Evolutionary conservation across 73 alveolate genomes (phyloP).

Genomic region (Paramecium octaurelia): DNA sequence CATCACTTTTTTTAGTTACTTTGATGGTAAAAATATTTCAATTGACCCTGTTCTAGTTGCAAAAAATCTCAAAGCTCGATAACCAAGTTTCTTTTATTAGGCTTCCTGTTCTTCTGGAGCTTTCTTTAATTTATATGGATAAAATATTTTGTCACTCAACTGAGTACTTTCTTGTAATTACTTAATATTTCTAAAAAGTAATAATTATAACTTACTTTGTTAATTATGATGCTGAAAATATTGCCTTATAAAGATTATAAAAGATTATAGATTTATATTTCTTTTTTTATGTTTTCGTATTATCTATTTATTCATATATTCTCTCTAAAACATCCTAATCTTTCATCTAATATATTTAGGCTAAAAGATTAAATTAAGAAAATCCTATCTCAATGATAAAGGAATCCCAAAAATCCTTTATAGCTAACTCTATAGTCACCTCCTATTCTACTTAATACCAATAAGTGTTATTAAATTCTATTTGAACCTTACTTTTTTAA

Average conservation of each 20-base stretch:
- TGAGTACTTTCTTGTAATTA: background rate
- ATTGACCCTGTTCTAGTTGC: constrained; percentile 30
- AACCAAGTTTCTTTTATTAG: constrained; percentile 26
- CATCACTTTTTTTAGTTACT: background rate
- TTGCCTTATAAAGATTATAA: background rate
- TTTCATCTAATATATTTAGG: background rate
- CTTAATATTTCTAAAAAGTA: background rate
- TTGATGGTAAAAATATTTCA: background rate
- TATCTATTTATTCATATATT: constrained; percentile 11
- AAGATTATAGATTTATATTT: background rate
- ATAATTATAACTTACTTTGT: background rate
- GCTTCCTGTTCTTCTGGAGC: background rate
- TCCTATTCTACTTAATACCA: constrained; percentile 8
- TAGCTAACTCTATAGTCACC: background rate
- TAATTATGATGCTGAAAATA: constrained; percentile 17
- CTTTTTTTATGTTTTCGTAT: background rate
- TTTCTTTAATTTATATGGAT: background rate
- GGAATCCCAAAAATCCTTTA: constrained; percentile 1
- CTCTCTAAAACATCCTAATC: constrained; percentile 27
- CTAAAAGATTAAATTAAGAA: constrained; percentile 4
- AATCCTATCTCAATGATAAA: constrained; percentile 27
- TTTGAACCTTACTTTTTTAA: background rate
- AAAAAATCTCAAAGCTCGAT: constrained; percentile 42
- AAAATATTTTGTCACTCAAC: background rate
- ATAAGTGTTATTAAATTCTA: background rate